phyloP scores from a whole-genome alignment of 2,329 filamentous ascomycete species.

The Dactylonectria estremocensis region DNA sequence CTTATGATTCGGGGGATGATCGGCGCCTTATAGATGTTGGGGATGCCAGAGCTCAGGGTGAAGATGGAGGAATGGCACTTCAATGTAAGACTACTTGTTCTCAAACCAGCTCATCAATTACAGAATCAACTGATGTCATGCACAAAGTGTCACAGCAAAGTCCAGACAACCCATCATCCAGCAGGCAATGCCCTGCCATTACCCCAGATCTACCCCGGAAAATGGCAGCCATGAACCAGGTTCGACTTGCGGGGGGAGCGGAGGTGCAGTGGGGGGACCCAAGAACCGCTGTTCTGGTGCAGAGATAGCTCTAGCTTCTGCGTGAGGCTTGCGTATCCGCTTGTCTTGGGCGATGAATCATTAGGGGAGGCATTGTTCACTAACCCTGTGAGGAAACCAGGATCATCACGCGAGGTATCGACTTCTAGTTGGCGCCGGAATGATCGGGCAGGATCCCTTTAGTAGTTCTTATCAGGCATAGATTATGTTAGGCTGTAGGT shows the following conservation, averaged over 20 bases:
- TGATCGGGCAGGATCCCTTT: neutral
- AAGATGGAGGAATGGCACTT: slow-evolving; percentile 2
- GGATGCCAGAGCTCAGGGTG: neutral
- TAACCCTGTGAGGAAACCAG: neutral
- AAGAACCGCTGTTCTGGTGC: neutral
- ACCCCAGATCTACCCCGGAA: slow-evolving; percentile 39
- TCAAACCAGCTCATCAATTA: slow-evolving; percentile 11
- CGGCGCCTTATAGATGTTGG: slow-evolving; percentile 28
- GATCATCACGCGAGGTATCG: neutral
- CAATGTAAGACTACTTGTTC: slow-evolving; percentile 12
- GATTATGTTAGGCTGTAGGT: too few species aligned
- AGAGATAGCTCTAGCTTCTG: neutral
- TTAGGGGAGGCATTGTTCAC: slow-evolving; percentile 13
- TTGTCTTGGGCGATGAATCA: slow-evolving; percentile 26
- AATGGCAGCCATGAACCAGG: slow-evolving; percentile 34
- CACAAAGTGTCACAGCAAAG: slow-evolving; percentile 4
- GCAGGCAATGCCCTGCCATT: slow-evolving; percentile 16
- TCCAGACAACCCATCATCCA: neutral
- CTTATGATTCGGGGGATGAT: slow-evolving; percentile 19
- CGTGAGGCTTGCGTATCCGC: slow-evolving; percentile 3
- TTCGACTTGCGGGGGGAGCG: slow-evolving; percentile 30
- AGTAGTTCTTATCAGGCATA: neutral
- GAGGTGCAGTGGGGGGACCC: neutral
- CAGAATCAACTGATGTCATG: slow-evolving; percentile 10
- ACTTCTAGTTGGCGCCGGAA: neutral